phyloP scores from a whole-genome alignment of 805 yeast genomes.

The Yamadazyma akitaensis region DNA sequence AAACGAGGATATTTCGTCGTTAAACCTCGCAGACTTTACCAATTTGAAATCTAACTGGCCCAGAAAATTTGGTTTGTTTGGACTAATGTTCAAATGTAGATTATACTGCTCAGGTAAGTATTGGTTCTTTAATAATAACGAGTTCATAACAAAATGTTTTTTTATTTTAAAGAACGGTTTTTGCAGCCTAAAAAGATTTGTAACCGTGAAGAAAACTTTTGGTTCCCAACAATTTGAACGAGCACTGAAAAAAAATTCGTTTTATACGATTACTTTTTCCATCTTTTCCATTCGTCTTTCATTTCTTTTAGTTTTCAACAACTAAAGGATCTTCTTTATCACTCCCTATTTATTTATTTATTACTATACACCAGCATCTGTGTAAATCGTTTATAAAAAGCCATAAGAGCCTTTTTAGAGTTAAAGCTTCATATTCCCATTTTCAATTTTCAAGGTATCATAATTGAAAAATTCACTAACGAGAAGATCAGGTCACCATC shows the following conservation, averaged over 20 bases:
- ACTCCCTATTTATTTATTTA: too few relatives aligned
- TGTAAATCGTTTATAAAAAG: too few relatives aligned
- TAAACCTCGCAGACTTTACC: not conserved
- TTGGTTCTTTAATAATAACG: constrained; percentile 1
- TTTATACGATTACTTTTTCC: not conserved
- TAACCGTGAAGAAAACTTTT: not conserved
- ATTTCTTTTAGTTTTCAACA: not conserved
- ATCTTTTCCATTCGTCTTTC: not conserved
- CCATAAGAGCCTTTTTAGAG: not conserved
- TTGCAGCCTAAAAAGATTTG: constrained; percentile 2
- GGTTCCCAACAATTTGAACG: constrained; percentile 4
- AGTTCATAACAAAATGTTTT: not conserved
- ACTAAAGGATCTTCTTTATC: not conserved
- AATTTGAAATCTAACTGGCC: constrained; percentile 6
- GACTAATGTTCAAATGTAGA: constrained; percentile 7
- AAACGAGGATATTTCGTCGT: not conserved
- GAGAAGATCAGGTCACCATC: not conserved
- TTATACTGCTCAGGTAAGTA: constrained; percentile 8
- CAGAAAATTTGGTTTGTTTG: constrained; percentile 11
- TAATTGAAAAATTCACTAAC: not conserved
- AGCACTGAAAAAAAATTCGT: not conserved
- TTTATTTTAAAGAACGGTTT: not conserved
- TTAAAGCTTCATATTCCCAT: not conserved
- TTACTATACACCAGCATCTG: too few relatives aligned
- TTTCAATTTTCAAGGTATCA: not conserved